Evolutionary conservation across 2,329 filamentous ascomycete genomes (phyloP), one percentile per base, ranked within the genome.

Genomic region (Fusarium sp.): DNA sequence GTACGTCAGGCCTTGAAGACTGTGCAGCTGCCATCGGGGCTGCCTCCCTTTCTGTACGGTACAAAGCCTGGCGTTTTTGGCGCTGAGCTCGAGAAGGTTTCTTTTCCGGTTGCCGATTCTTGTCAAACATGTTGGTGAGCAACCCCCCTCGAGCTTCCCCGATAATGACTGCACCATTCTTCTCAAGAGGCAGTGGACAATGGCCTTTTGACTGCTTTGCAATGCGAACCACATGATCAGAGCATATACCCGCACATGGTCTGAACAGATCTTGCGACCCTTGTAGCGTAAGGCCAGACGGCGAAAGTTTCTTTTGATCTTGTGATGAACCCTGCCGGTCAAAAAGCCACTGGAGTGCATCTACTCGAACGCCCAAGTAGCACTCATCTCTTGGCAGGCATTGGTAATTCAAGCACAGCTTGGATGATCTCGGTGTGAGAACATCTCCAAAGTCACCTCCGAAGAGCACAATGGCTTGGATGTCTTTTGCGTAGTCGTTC

Each of bases 1-100:
- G n/a, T 25, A 44, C n/a, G 5, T 25, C 0, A 44, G 41, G 41
- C 41, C 4, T 18, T 25, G 4, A 16, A 10, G 10, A 44, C 7
- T 12, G n/a, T 4, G 0, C 2, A 25, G 0, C 10, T 18, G n/a
- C 9, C 0, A 5, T 44, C 7, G 41, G 15, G n/a, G 16, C 3
- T 12, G 16, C 18, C 41, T 44, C n/a, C 41, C 16, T 18, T 25
- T 44, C 10, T 9, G 41, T 12, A 18, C 41, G 41, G 16, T 44
- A 44, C n/a, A 44, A 25, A 18, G 41, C 41, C 10, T 44, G 41
- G 0, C 41, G 41, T 18, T 44, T 16, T 25, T 44, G 41, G 10
- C n/a, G 41, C 5, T 12, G 41, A 44, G 41, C 41, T 25, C 41
- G 41, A 44, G 7, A 44, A 0, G 10, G 1, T 25, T 44, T 44